A percentile compares a stretch with the other conserved stretches of the same genome.
Conservation (phyloP, 352 stramenopile species). For the Pythium catenulatum region DNA sequence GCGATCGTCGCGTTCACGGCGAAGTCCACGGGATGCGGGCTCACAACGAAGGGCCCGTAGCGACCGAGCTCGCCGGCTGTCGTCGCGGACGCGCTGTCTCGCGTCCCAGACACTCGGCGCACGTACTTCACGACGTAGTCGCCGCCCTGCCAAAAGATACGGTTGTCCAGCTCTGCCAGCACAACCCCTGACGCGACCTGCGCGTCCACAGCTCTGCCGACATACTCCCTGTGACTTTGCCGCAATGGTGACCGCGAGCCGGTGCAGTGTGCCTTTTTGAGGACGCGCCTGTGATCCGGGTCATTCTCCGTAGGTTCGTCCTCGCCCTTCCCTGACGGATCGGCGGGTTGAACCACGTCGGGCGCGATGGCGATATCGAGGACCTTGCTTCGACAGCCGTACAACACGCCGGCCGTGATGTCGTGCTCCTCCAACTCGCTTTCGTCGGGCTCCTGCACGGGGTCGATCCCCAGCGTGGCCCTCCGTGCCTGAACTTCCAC, state of each 20-base stretch:
- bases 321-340: no score
- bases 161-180: slow-evolving; percentile 41
- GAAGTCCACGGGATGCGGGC: no score
- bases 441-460: no score
- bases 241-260: no score
- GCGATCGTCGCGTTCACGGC: slow-evolving; percentile 56
- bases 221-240: no score
- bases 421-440: slow-evolving; percentile 35
- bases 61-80: slow-evolving; percentile 72
- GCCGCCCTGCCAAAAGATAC: slow-evolving; percentile 64
- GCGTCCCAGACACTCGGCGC: slow-evolving; percentile 46
- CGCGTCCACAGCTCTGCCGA: no score
- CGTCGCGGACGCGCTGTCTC: no score
- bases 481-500: slow-evolving; percentile 71
- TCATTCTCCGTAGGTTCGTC: no score
- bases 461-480: slow-evolving; percentile 58
- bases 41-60: slow-evolving; percentile 74
- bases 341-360: neutral
- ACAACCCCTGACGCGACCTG: slow-evolving; percentile 45
- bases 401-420: slow-evolving; percentile 24
- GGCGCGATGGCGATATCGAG: slow-evolving; percentile 57
- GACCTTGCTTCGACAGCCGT: slow-evolving; percentile 60
- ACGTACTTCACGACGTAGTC: slow-evolving; percentile 77
- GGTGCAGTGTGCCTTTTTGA: no score
- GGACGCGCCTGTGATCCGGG: no score